Conservation (phyloP, 768 basidiomycete species). For the Phanerodontia chrysosporium region DNA sequence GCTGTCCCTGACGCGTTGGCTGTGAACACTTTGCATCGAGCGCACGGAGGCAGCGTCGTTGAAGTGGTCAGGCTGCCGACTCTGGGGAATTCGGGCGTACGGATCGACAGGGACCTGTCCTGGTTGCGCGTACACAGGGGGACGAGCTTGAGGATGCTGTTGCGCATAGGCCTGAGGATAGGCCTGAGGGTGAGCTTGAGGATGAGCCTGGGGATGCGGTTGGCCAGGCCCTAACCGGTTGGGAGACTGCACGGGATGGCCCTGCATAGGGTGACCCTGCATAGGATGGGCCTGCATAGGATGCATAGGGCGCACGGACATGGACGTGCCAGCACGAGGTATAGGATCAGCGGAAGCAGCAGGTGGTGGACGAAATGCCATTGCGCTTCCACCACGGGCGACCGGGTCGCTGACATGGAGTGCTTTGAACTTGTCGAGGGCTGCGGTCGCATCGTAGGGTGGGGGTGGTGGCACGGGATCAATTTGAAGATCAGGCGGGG, state of each 20-base stretch:
- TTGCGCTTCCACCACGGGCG: slow-evolving; percentile 52
- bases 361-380: slow-evolving; percentile 40
- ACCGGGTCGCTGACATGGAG: slow-evolving; percentile 53
- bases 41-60: slow-evolving; percentile 22
- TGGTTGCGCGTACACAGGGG: not conserved
- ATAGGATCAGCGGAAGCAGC: slow-evolving; percentile 31
- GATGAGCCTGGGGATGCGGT: not conserved
- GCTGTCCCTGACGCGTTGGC: slow-evolving; percentile 25
- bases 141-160: not conserved
- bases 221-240: slow-evolving; percentile 8
- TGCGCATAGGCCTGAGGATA: not conserved
- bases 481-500: slow-evolving; percentile 18
- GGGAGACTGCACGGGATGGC: slow-evolving; percentile 2
- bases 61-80: slow-evolving; percentile 11
- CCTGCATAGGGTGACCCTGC: slow-evolving; percentile 1
- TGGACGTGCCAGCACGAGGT: slow-evolving; percentile 25
- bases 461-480: slow-evolving; percentile 24
- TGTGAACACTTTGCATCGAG: slow-evolving; percentile 31
- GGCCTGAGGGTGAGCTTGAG: no score
- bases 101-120: not conserved
- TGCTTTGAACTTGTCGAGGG: slow-evolving; percentile 48
- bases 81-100: slow-evolving; percentile 12
- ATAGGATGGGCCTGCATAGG: not conserved
- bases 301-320: slow-evolving; percentile 19
- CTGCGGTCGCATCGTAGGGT: slow-evolving; percentile 41